Base-by-base conservation (phyloP, 208 protist genomes). In the Leptomonas seymouri region DNA sequence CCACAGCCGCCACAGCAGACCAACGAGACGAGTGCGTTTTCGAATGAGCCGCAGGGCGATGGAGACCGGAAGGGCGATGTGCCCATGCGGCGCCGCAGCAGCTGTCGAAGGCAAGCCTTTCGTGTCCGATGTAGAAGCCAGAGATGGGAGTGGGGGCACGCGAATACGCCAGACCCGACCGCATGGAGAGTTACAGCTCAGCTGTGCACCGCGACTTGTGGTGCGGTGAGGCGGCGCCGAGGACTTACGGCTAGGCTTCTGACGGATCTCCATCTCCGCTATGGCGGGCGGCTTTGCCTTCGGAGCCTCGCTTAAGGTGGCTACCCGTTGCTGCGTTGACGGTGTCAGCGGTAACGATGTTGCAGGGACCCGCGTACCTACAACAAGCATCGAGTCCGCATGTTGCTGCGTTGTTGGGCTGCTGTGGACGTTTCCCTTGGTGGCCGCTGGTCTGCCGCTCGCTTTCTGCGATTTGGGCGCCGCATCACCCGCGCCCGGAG, bases 1-100 rank as follows among this genome's bases (percentile, higher is more conserved):
- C 73, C 75, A 81, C 20, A 90, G 70, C 41, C 87, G 84, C 83
- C 87, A 90, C 41, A 93, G 59, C 31, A 93, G 51, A 6, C 87
- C 87, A 0, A 77, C 74, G 31, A 93, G 74, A 14, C 82, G 82
- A 14, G 87, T 93, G 14, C 82, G 82, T 5, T 42, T 50, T n/a
- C 78, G 80, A 27, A 93, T 66, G 1, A 83, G 79, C 5, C 81
- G 80, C 25, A 93, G 76, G 20, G 75, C 69, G 12, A 93, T 44
- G 0, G 73, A 78, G 31, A 87, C 70, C 23, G 82, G 86, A 4
- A 86, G 68, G 42, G 9, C 12, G 8, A 61, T 25, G 51, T 53
- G 46, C 39, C 53, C 25, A 44, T 16, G 30, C 11, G 64, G 16
- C 48, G 30, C 54, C 20, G 27, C 21, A 23, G 36, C 9, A n/a